Base-by-base conservation (phyloP, 208 protist genomes). In the Trypanosoma brucei region DNA sequence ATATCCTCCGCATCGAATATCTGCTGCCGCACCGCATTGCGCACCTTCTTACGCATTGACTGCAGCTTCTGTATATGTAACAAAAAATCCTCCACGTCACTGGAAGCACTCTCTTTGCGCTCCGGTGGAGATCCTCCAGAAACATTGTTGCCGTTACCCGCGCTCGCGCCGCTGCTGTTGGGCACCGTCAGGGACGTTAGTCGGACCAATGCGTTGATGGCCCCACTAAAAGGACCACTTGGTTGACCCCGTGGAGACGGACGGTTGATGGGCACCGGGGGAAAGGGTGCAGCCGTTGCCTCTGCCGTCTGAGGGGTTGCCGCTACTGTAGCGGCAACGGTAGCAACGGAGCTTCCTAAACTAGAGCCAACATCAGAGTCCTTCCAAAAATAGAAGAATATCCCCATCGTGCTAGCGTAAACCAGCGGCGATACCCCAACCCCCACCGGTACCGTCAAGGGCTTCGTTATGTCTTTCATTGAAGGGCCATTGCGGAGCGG, bases 1-100 rank as follows among this genome's bases (percentile, higher is more conserved):
- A 94, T 79, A 55, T 94, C 88, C 70, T 94, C 81, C 2, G 88
- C 88, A 54, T 94, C 85, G 71, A 84, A 91, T n/a, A 91, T 70
- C 63, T 92, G 88, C 68, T 91, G 84, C 44, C 85, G 82, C 64
- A 94, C 78, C 9, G 79, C 59, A 14, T 71, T 59, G 3, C 88
- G 75, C 6, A 81, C 77, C 37, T 73, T 76, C 3, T 72, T 78
- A 11, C 81, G 81, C 68, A 85, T 81, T 3, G 71, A 75, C 50
- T 88, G 72, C 9, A 94, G 65, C 55, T 86, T 78, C 38, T 84
- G 79, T 45, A 94, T 67, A 6, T 78, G 78, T 9, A 45, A 53
- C n/a, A 78, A 71, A 8, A 88, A 59, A 1, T n/a, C 45, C 22
- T 50, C 51, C 0, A 31, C 38, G 7, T 49, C 68, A 35, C 11